A percentile compares a stretch with the other conserved stretches of the same genome.
Conservation (phyloP, 331 rosid species). For the Quercus lobata region DNA sequence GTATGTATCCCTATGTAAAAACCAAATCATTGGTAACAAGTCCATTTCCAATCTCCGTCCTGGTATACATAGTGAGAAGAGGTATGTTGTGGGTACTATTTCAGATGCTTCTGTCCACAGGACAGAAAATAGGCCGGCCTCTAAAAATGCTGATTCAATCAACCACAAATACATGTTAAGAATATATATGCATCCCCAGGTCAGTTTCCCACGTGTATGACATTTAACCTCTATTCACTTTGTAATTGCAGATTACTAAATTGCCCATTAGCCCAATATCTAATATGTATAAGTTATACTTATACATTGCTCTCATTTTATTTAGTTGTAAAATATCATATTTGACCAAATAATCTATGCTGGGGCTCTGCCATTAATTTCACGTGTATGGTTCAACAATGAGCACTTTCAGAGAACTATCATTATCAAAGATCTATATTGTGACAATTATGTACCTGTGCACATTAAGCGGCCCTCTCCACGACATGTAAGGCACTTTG, state of each 20-base stretch:
- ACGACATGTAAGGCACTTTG: constrained; percentile 70
- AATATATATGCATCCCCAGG: too few relatives aligned
- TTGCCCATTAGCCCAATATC: not conserved
- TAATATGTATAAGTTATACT: not conserved
- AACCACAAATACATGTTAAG: not conserved
- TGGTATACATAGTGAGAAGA: too few relatives aligned
- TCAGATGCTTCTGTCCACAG: not conserved
- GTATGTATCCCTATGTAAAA: too few relatives aligned
- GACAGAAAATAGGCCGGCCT: not conserved
- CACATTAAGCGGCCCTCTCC: constrained; percentile 89
- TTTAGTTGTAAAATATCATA: not conserved
- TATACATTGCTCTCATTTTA: not conserved
- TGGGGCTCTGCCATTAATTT: not conserved
- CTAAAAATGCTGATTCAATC: not conserved
- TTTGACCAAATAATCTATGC: not conserved
- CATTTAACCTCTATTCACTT: too few relatives aligned
- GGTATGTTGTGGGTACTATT: not conserved
- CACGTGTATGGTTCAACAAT: not conserved
- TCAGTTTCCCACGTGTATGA: too few relatives aligned
- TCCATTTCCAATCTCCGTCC: too few relatives aligned
- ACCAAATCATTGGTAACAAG: too few relatives aligned
- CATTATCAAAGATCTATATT: not conserved
- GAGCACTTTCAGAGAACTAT: not conserved
- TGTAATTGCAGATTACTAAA: too few relatives aligned
- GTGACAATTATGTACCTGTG: constrained; percentile 48